Conservation (phyloP, 345 rosid species). For the Tarenaya hassleriana region DNA sequence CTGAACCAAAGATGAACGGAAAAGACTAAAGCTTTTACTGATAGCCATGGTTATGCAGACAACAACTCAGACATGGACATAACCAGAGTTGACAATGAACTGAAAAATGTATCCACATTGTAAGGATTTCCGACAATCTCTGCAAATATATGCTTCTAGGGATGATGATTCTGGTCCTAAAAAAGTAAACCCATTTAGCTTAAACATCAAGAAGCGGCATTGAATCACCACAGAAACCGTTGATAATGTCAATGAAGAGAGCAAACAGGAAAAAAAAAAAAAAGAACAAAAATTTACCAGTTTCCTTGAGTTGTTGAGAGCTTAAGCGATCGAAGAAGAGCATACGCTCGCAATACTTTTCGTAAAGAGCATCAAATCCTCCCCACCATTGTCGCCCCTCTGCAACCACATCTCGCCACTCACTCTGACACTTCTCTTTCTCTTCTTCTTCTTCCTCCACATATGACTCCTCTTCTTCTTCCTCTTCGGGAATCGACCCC, state of each 20-base stretch:
- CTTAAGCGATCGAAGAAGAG: slow-evolving; percentile 72
- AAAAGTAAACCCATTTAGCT: slow-evolving; percentile 2
- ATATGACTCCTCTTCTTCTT: slow-evolving; percentile 60
- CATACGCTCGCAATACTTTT: slow-evolving; percentile 82
- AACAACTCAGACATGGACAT: neutral
- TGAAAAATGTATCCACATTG: neutral
- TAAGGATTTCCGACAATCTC: slow-evolving; percentile 8
- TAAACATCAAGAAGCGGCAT: neutral
- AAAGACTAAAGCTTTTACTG: too few species aligned
- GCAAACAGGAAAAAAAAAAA: too few species aligned
- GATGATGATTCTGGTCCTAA: neutral
- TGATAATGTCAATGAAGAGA: slow-evolving; percentile 6
- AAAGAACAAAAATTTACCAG: slow-evolving; percentile 41
- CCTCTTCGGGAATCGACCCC: slow-evolving; percentile 91
- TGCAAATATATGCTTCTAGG: neutral
- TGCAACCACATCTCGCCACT: slow-evolving; percentile 90
- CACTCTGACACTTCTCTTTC: slow-evolving; percentile 53
- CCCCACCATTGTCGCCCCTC: slow-evolving; percentile 96
- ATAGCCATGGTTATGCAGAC: neutral
- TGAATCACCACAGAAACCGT: too few species aligned
- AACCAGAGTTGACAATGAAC: slow-evolving; percentile 8
- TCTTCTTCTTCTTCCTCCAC: slow-evolving; percentile 38
- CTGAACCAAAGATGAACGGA: slow-evolving; percentile 1
- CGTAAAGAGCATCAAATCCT: slow-evolving; percentile 85
- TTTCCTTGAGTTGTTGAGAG: slow-evolving; percentile 52